Evolutionary conservation across 176 grass and related monocot species (phyloP).

Genomic region (Thalia dealbata): DNA sequence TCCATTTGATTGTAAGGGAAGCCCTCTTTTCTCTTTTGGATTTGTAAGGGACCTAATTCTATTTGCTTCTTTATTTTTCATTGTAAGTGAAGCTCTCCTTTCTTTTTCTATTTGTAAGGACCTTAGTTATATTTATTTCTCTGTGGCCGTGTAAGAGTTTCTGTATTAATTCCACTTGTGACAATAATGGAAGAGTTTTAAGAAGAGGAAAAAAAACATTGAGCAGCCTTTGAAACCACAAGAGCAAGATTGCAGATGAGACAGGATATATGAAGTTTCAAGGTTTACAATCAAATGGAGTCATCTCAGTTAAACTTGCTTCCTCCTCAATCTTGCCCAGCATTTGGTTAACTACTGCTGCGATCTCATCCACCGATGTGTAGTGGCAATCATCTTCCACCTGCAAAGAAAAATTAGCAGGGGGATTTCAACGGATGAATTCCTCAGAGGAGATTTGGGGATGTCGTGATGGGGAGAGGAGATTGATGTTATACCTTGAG

Average conservation of each 20-base stretch:
- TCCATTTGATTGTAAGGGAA: too few species aligned
- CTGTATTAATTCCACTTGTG: too few species aligned
- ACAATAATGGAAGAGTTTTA: too few species aligned
- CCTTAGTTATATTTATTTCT: too few species aligned
- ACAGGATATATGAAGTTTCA: not conserved
- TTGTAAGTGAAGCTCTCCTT: too few species aligned
- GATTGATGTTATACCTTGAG: conserved; percentile 43
- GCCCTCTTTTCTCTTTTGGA: too few species aligned
- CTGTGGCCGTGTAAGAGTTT: too few species aligned
- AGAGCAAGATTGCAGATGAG: not conserved
- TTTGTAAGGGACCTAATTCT: too few species aligned
- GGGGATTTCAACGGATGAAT: not conserved
- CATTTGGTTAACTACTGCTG: conserved; percentile 6
- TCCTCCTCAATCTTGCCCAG: not conserved
- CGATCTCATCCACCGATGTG: conserved; percentile 9
- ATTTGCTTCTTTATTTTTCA: too few species aligned
- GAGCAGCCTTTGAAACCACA: not conserved
- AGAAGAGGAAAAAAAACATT: too few species aligned
- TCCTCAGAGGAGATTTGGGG: not conserved
- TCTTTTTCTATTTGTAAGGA: too few species aligned
- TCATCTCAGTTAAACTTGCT: not conserved
- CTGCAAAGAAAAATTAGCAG: not conserved
- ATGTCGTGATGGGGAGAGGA: not conserved
- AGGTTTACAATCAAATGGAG: not conserved
- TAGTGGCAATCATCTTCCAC: conserved; percentile 8